Conservation (phyloP, 768 basidiomycete genomes). For the Leucosporidium yakuticum region DNA sequence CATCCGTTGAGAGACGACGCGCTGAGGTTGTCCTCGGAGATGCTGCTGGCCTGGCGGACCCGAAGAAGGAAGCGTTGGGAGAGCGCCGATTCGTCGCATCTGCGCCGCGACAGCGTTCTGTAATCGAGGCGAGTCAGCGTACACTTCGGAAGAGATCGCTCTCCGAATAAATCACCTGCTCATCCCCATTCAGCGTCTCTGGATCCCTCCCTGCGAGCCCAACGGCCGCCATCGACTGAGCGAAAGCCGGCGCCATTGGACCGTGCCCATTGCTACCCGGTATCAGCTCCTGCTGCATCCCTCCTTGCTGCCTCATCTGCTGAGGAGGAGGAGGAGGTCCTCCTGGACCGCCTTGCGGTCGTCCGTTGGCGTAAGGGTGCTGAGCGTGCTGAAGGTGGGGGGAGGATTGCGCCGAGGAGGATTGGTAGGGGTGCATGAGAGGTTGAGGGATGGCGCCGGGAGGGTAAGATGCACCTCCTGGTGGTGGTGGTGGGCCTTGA, state of each 20-base stretch:
- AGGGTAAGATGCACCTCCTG: not conserved
- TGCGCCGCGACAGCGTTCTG: conserved; percentile 23
- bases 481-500: conserved; percentile 4
- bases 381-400: conserved; percentile 24
- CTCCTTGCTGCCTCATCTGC: not conserved
- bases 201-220: conserved; percentile 27
- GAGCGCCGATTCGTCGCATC: conserved; percentile 26
- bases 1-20: conserved; percentile 12
- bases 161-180: conserved; percentile 20
- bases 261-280: not conserved
- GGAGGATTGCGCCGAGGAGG: conserved; percentile 16
- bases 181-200: conserved; percentile 18
- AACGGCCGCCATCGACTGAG: conserved; percentile 19
- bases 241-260: not conserved
- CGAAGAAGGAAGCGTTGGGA: conserved; percentile 6
- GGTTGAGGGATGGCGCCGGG: conserved; percentile 4
- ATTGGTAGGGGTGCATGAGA: conserved; percentile 14
- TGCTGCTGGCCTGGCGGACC: conserved; percentile 9
- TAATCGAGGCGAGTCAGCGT: not conserved
- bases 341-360: not conserved
- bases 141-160: not conserved
- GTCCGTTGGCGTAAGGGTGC: conserved; percentile 24
- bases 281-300: not conserved
- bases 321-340: not conserved
- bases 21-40: conserved; percentile 8